Percentiles rank a stretch among this genome's conserved stretches.
These are phyloP conservation scores for Solanum bulbocastanum DNA, from an alignment of 257 asterid genomes.

Conservation along the genomic window DNA sequence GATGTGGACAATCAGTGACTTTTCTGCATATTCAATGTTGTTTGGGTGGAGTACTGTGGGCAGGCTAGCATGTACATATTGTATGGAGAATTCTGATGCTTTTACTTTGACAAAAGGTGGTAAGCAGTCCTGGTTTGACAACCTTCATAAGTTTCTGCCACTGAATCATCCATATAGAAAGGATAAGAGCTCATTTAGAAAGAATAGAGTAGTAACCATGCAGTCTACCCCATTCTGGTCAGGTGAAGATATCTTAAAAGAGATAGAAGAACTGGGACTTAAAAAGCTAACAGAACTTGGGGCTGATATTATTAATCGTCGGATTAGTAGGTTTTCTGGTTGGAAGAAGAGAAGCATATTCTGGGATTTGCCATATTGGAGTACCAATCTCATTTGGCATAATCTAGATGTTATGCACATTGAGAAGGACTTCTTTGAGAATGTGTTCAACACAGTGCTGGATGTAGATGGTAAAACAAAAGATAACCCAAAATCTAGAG, in stretches of 20 bases:
- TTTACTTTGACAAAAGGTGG: background rate
- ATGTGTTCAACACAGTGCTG: too few relatives aligned
- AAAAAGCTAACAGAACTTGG: background rate
- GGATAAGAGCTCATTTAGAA: background rate
- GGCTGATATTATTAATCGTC: background rate
- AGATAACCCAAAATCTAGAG: too few relatives aligned
- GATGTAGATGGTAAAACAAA: too few relatives aligned
- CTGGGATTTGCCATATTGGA: too few relatives aligned
- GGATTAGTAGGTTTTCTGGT: too few relatives aligned
- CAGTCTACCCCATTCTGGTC: background rate
- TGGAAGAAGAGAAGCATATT: too few relatives aligned
- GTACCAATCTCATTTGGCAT: too few relatives aligned
- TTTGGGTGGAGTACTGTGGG: background rate
- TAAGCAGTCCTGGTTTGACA: background rate
- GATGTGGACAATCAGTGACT: background rate
- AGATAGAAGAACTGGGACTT: background rate
- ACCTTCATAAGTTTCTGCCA: background rate
- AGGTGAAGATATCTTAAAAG: background rate
- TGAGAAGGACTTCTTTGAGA: too few relatives aligned
- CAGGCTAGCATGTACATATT: too few relatives aligned
- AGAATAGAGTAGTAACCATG: background rate
- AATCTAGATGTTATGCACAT: too few relatives aligned
- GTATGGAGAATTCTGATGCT: background rate
- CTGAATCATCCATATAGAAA: background rate
- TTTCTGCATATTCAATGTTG: background rate